A percentile compares a stretch with the other conserved stretches of the same genome.
Evolutionary conservation across 345 rosid species (phyloP).

Genomic region (Melastoma malabathricum): DNA sequence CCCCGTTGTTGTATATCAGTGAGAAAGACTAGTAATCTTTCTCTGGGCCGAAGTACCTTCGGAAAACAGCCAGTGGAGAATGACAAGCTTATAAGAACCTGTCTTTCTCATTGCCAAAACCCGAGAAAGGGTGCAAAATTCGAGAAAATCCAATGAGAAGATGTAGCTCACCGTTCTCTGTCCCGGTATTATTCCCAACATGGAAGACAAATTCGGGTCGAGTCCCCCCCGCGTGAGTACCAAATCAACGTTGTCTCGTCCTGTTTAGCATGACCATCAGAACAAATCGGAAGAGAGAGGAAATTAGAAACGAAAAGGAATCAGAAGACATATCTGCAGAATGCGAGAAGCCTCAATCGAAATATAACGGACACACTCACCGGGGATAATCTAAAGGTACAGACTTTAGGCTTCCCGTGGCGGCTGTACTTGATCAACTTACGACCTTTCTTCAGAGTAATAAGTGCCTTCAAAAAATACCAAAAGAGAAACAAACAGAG

Average conservation of each 20-base stretch:
- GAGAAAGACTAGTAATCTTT: slow-evolving; percentile 92
- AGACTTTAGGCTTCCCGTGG: slow-evolving; percentile 88
- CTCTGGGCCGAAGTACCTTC: slow-evolving; percentile 86
- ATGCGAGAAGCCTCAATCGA: no score
- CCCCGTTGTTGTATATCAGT: slow-evolving; percentile 75
- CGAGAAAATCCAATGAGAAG: slow-evolving; percentile 4
- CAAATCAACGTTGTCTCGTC: slow-evolving; percentile 79
- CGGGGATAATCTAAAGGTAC: slow-evolving; percentile 54
- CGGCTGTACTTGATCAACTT: slow-evolving; percentile 87
- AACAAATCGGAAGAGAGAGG: no score
- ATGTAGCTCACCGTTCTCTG: slow-evolving; percentile 78
- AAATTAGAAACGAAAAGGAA: no score
- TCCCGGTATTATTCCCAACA: slow-evolving; percentile 65
- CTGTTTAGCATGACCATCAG: slow-evolving; percentile 20
- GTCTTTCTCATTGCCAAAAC: neutral
- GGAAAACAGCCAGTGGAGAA: slow-evolving; percentile 59
- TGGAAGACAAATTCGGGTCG: slow-evolving; percentile 47
- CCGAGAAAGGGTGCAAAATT: neutral
- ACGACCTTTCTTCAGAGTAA: slow-evolving; percentile 67
- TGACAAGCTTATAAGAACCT: slow-evolving; percentile 1
- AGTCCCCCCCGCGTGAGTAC: slow-evolving; percentile 70
- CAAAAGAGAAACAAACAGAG: neutral
- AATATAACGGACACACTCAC: slow-evolving; percentile 22
- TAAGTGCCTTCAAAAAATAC: slow-evolving; percentile 53
- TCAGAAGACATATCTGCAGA: no score